Percentiles rank a stretch among this genome's conserved stretches.
Conservation (phyloP, 1,139 yeast species). For the Pichia cactophila region DNA sequence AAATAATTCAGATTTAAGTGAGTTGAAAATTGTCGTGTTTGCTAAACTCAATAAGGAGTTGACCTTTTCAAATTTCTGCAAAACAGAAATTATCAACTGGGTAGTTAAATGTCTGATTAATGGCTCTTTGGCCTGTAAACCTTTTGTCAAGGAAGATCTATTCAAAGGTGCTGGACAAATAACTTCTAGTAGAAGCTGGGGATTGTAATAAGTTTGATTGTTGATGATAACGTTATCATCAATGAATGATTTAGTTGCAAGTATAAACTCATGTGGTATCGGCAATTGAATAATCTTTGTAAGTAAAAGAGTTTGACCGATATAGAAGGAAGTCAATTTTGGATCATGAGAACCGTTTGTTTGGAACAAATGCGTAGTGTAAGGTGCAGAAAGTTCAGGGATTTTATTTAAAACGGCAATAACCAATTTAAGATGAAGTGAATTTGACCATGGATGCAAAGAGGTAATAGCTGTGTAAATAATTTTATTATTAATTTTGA, state of each 20-base stretch:
- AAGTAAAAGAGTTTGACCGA: slow-evolving; percentile 60
- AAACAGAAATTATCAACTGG: slow-evolving; percentile 48
- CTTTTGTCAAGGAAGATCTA: slow-evolving; percentile 48
- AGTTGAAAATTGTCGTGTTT: slow-evolving; percentile 23
- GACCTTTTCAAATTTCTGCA: slow-evolving; percentile 44
- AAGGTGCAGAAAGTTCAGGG: slow-evolving; percentile 73
- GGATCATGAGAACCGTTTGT: slow-evolving; percentile 30
- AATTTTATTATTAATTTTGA: slow-evolving; percentile 59
- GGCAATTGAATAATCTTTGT: slow-evolving; percentile 51
- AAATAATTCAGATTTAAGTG: slow-evolving; percentile 31
- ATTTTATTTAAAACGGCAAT: slow-evolving; percentile 43
- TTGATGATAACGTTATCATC: background rate
- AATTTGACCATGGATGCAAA: slow-evolving; percentile 78
- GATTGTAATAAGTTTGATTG: slow-evolving; percentile 15
- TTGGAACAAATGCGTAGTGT: slow-evolving; percentile 48
- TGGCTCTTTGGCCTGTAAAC: slow-evolving; percentile 45
- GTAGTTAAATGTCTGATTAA: slow-evolving; percentile 61
- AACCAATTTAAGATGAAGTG: slow-evolving; percentile 49
- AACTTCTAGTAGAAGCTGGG: slow-evolving; percentile 34
- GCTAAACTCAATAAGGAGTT: slow-evolving; percentile 31
- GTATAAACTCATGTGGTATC: slow-evolving; percentile 34
- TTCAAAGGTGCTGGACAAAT: slow-evolving; percentile 65
- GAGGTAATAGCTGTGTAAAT: slow-evolving; percentile 54
- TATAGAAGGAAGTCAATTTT: slow-evolving; percentile 63
- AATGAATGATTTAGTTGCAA: slow-evolving; percentile 7